Evolutionary conservation across 345 rosid genomes (phyloP), one percentile per base, ranked within the genome.

Genomic region (Salix dunnii): DNA sequence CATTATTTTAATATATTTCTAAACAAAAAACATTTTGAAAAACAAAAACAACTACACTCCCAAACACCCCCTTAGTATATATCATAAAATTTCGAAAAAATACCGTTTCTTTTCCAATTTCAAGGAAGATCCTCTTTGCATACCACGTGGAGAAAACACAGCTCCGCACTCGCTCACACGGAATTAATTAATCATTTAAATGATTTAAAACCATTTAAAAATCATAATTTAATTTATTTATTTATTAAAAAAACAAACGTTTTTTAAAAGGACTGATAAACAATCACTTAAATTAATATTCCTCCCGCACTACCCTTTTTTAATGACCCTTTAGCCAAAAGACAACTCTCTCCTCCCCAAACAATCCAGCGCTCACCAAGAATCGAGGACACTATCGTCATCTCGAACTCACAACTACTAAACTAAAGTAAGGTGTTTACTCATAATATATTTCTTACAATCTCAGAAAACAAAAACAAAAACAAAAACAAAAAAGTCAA

Each of bases 61-160:
- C n/a, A n/a, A n/a, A n/a, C n/a, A n/a, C n/a, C n/a, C n/a, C n/a
- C n/a, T n/a, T n/a, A n/a, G n/a, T n/a, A n/a, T n/a, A 28, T 28
- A 28, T 28, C 30, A 28, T 28, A 2, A 28, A 28, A 28, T 28
- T 28, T 28, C 30, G 30, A 2, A 7, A 25, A 5, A 23, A 30
- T 51, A 12, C 42, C 9, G 25, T 27, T 7, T 73, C 58, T 79
- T 77, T 76, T 38, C 73, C 46, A 74, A 55, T 74, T 27, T 79
- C 31, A 61, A 78, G 78, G 74, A 82, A 75, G 82, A 74, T 77
- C 68, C 74, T 67, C 69, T 31, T 42, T 42, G 79, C 25, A 28
- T 73, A 79, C 77, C 81, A 81, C 79, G 81, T 71, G 13, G 28
- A 42, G 14, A 62, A 43, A 62, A 55, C 71, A 61, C 53, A 33